Base-by-base conservation (phyloP, 495 filamentous ascomycete species). In the Penicillium verhagenii region DNA sequence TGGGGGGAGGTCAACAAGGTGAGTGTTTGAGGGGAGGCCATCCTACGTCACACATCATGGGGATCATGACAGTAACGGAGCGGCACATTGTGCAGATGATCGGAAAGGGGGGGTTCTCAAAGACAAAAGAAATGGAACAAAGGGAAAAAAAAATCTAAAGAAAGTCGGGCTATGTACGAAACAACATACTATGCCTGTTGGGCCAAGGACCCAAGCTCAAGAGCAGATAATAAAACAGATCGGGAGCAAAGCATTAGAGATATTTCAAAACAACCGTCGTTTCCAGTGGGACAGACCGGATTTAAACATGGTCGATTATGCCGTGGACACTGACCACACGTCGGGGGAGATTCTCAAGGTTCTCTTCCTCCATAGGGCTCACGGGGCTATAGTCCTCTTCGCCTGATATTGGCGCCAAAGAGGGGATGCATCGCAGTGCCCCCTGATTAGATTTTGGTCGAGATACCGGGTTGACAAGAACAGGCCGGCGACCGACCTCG, bases 401-500 rank as follows among this genome's bases (percentile, higher is more conserved):
- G 16, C 55, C 70, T 54, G 67, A 73, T 33, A 74, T 72, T 8
- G 76, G 77, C 23, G 72, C 74, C 38, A 77, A 70, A 4, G 69
- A 73, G n/a, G 72, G 68, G 56, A 78, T 76, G 16, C 76, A 79
- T 45, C 86, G 86, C 24, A 92, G 77, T 14, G 91, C 66, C 1
- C 81, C 88, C 67, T 91, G 85, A 26, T 80, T 82, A 31, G 84
- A 89, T 59, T 83, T 85, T n/a, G 80, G 78, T 7, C 81, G 81
- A 19, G 74, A 51, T 6, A 49, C 37, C 4, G 68, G 73, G 51
- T 59, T 79, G 67, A 63, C 78, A 64, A 66, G 73, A 66, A 59
- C 84, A 56, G 63, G 82, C 24, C 82, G 77, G 37, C 79, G 80
- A 13, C 70, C 81, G 35, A 86, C 75, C 16, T 78, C 76, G 6